Percentiles rank a stretch among this genome's conserved stretches.
Conservation (phyloP, 2,329 filamentous ascomycete species). For the Trichophyton simii region DNA sequence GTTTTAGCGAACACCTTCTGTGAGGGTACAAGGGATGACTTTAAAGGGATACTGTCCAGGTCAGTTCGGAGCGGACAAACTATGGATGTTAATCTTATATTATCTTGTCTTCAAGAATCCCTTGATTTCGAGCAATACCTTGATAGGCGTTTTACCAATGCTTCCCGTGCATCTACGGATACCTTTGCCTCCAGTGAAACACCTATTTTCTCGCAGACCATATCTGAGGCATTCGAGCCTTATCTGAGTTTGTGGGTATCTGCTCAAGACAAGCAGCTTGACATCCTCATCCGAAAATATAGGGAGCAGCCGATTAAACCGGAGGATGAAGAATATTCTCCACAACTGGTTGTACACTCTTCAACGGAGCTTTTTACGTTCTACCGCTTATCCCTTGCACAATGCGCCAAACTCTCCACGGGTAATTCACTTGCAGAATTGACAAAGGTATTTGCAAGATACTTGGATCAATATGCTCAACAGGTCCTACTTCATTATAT, state of each 20-base stretch:
- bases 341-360: slow-evolving; percentile 78
- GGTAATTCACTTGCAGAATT: slow-evolving; percentile 76
- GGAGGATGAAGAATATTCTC: slow-evolving; percentile 80
- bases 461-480: slow-evolving; percentile 89
- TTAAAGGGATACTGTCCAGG: slow-evolving; percentile 79
- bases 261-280: slow-evolving; percentile 80
- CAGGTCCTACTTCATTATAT: slow-evolving; percentile 70
- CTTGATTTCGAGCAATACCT: slow-evolving; percentile 91
- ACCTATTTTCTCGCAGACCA: slow-evolving; percentile 73
- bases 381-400: slow-evolving; percentile 81
- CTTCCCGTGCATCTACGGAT: slow-evolving; percentile 68
- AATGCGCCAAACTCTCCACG: slow-evolving; percentile 92
- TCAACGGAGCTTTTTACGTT: slow-evolving; percentile 97
- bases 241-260: slow-evolving; percentile 97
- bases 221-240: slow-evolving; percentile 93
- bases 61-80: slow-evolving; percentile 72
- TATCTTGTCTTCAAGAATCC: slow-evolving; percentile 86
- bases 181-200: slow-evolving; percentile 70
- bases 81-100: slow-evolving; percentile 76
- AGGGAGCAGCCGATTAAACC: slow-evolving; percentile 67
- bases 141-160: slow-evolving; percentile 65
- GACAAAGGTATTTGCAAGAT: slow-evolving; percentile 74
- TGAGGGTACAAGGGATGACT: slow-evolving; percentile 89
- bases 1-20: slow-evolving; percentile 84
- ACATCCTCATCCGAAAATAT: slow-evolving; percentile 75